Evolutionary conservation across 2,329 filamentous ascomycete species (phyloP).

Genomic region (Sarocladiaceae sp.): DNA sequence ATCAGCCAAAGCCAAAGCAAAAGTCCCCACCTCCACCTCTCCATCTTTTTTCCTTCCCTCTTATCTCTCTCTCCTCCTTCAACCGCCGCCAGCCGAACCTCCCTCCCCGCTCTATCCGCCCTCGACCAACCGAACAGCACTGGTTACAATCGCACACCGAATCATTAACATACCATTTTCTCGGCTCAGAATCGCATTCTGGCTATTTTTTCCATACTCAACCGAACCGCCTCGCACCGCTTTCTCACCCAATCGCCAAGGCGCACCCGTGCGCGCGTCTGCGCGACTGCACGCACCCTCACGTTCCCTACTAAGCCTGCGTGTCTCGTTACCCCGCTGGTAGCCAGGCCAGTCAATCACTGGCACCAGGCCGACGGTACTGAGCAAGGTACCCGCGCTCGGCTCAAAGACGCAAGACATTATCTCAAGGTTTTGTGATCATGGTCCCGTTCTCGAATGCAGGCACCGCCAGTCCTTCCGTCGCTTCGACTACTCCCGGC

Average conservation of each 20-base stretch:
- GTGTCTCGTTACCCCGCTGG: slow-evolving; percentile 6
- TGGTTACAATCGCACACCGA: not conserved
- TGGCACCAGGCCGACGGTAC: no score
- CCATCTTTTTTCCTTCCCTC: slow-evolving; percentile 16
- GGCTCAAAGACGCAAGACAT: not conserved
- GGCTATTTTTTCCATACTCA: slow-evolving; percentile 12
- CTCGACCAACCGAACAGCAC: not conserved
- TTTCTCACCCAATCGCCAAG: slow-evolving; percentile 4
- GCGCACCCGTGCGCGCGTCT: slow-evolving; percentile 7
- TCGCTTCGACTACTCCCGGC: not conserved
- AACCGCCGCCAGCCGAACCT: slow-evolving; percentile 32
- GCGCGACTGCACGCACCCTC: not conserved
- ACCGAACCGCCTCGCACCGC: slow-evolving; percentile 13
- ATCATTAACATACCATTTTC: not conserved
- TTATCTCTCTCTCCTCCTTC: slow-evolving; percentile 24
- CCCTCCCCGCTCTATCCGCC: slow-evolving; percentile 3
- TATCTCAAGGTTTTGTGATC: not conserved
- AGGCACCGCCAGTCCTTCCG: slow-evolving; percentile 8
- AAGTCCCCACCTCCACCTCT: slow-evolving; percentile 15
- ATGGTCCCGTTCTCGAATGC: slow-evolving; percentile 4
- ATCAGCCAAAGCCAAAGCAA: no score
- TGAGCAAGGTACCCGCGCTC: not conserved
- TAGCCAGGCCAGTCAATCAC: slow-evolving; percentile 7
- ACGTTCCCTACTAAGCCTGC: not conserved
- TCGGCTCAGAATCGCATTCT: not conserved